These are phyloP conservation scores for Botryotinia globosa DNA, from an alignment of 2,329 filamentous ascomycete species.

Conservation along the genomic window DNA sequence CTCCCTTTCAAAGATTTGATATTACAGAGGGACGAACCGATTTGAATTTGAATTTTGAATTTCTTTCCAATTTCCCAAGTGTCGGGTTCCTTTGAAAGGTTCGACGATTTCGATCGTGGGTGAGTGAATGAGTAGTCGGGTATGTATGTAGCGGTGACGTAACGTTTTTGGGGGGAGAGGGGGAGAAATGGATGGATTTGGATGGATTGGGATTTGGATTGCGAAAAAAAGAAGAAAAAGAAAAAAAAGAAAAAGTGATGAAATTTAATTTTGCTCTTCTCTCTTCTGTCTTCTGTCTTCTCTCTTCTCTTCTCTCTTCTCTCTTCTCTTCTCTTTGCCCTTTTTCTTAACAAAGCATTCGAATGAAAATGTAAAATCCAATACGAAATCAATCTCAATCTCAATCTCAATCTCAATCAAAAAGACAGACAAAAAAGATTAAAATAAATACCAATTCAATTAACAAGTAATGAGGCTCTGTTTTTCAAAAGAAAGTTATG, in stretches of 20 bases:
- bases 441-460: neutral
- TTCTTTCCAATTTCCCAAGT: neutral
- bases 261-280: neutral
- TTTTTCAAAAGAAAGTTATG: neutral
- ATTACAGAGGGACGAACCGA: neutral
- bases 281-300: neutral
- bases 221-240: neutral
- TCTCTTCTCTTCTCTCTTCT: rapidly evolving
- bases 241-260: neutral
- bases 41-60: neutral
- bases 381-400: too few relatives aligned
- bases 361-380: neutral
- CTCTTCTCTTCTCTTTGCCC: neutral
- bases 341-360: neutral
- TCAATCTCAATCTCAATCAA: too few relatives aligned
- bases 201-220: neutral
- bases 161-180: neutral
- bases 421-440: neutral
- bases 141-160: neutral
- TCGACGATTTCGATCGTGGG: neutral
- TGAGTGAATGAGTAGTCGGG: neutral
- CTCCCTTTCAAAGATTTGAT: neutral
- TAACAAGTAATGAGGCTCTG: neutral
- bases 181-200: neutral
- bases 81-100: too few relatives aligned